phyloP scores from a whole-genome alignment of 2,329 filamentous ascomycete genomes.

The Fusarium graminum region DNA sequence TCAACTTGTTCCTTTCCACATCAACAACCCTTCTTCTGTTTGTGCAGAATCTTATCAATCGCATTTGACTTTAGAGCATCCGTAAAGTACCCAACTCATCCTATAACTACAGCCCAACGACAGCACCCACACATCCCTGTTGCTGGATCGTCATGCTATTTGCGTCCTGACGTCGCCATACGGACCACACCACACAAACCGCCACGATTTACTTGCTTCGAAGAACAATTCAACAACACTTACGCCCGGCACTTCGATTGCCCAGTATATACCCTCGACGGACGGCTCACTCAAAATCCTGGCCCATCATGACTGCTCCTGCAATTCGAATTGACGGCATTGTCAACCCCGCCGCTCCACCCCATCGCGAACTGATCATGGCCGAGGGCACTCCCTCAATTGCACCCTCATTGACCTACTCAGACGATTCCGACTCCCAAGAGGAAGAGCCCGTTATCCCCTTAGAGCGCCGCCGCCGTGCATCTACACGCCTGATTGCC shows the following conservation, averaged over 20 bases:
- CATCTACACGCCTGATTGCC: conserved; percentile 76
- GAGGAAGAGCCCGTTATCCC: conserved; percentile 63
- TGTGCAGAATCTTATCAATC: conserved; percentile 44
- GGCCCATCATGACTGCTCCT: conserved; percentile 50
- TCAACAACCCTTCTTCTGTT: conserved; percentile 1
- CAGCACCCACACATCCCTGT: conserved; percentile 19
- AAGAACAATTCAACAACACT: conserved; percentile 39
- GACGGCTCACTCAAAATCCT: conserved; percentile 33
- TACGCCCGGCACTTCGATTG: conserved; percentile 24
- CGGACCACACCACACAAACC: conserved; percentile 19
- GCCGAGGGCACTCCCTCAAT: conserved; percentile 64
- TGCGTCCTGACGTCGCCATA: conserved; percentile 41
- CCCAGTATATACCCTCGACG: conserved; percentile 12
- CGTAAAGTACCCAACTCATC: background rate
- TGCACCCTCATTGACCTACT: conserved; percentile 73
- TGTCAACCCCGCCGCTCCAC: conserved; percentile 58
- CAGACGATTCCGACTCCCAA: conserved; percentile 71
- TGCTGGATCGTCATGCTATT: conserved; percentile 44
- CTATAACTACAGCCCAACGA: background rate
- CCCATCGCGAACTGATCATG: conserved; percentile 59
- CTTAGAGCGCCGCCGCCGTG: conserved; percentile 67
- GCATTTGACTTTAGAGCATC: conserved; percentile 18
- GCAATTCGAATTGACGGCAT: conserved; percentile 48
- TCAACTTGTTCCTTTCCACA: conserved; percentile 20
- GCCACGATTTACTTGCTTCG: conserved; percentile 35